Conservation (phyloP, 2,329 filamentous ascomycete species). For the Aureobasidium sp. region DNA sequence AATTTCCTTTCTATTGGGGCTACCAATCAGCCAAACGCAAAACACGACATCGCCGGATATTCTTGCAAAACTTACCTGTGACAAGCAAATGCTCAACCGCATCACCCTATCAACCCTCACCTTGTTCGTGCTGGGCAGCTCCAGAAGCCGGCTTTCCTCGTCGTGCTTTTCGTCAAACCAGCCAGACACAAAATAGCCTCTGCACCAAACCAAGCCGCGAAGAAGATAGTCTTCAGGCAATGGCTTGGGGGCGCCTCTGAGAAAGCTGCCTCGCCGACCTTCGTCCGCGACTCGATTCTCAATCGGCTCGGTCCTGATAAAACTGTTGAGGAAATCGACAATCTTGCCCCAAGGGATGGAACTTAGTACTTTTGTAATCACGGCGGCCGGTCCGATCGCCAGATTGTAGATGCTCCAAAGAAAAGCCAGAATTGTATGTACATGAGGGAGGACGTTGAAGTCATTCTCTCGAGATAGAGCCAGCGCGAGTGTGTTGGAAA, state of each 20-base stretch:
- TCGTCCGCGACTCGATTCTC: conserved; percentile 31
- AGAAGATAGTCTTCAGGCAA: conserved; percentile 63
- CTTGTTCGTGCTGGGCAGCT: conserved; percentile 50
- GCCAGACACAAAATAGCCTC: conserved; percentile 48
- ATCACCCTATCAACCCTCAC: conserved; percentile 46
- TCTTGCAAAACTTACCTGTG: conserved; percentile 7
- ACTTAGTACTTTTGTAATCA: conserved; percentile 24
- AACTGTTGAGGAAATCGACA: conserved; percentile 45
- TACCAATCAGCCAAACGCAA: neutral
- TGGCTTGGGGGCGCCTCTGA: conserved; percentile 40
- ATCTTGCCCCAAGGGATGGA: conserved; percentile 48
- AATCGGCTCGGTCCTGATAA: conserved; percentile 32
- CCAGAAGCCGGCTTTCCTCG: conserved; percentile 60
- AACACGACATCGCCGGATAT: neutral
- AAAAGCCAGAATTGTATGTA: conserved; percentile 57
- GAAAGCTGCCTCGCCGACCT: conserved; percentile 30
- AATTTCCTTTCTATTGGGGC: conserved; percentile 8
- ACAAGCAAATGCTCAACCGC: conserved; percentile 22
- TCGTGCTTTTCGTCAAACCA: conserved; percentile 58
- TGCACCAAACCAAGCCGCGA: conserved; percentile 53
- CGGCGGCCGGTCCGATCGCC: neutral
- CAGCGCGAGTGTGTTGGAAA: conserved; percentile 29
- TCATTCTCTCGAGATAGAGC: conserved; percentile 24
- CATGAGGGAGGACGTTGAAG: conserved; percentile 48
- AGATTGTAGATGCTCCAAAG: conserved; percentile 36